These are phyloP conservation scores for Hydnomerulius pinastri DNA, from an alignment of 768 basidiomycete species.

Conservation along the genomic window DNA sequence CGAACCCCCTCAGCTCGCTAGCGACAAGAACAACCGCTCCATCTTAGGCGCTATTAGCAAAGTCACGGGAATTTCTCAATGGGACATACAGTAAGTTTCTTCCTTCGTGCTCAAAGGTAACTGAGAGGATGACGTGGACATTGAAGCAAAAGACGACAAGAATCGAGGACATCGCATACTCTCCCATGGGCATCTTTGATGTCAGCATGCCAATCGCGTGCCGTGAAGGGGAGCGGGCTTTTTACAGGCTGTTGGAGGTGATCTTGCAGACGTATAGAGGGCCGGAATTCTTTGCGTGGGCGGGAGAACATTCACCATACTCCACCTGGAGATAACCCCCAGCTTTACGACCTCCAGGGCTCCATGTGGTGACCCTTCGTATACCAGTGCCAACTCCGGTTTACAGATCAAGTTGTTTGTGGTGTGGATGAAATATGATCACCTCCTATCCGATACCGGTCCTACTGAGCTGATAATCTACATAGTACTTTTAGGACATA, in stretches of 20 bases:
- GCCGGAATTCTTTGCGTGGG: not conserved
- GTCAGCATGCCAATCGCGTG: not conserved
- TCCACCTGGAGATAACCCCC: not conserved
- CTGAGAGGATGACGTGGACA: not conserved
- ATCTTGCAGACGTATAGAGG: not conserved
- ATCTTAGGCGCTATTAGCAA: not conserved
- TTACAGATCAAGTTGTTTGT: not conserved
- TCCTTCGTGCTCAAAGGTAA: no score
- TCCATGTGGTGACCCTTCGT: not conserved
- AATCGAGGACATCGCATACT: not conserved
- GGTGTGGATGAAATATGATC: not conserved
- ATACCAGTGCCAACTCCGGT: not conserved
- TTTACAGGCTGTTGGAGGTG: not conserved
- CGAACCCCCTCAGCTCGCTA: not conserved
- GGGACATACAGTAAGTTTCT: not conserved
- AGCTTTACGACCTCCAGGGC: no score
- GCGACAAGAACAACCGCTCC: not conserved
- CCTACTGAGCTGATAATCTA: no score
- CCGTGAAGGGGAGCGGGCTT: not conserved
- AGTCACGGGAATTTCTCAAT: not conserved
- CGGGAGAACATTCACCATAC: not conserved
- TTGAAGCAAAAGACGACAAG: not conserved
- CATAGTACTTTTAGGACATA: no score
- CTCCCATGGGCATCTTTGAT: not conserved
- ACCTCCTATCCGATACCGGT: no score